A percentile compares a stretch with the other conserved stretches of the same genome.
These are phyloP conservation scores for Cochlearia excelsa DNA, from an alignment of 345 rosid species.

Conservation along the genomic window DNA sequence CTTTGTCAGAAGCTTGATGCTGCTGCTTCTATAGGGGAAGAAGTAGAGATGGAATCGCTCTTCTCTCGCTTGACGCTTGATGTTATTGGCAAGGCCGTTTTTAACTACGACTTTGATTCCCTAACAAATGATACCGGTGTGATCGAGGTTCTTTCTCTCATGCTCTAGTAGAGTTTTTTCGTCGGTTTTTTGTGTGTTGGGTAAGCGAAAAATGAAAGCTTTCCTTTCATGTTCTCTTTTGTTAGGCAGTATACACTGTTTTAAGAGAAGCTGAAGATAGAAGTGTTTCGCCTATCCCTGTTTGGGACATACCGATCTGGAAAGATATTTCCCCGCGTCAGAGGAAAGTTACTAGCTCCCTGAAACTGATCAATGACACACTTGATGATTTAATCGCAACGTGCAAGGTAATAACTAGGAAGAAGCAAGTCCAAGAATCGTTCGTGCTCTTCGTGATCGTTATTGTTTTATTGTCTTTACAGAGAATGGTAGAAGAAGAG, in stretches of 20 bases:
- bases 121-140: slow-evolving; percentile 89
- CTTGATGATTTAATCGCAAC: slow-evolving; percentile 71
- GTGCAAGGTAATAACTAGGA: slow-evolving; percentile 67
- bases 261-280: slow-evolving; percentile 95
- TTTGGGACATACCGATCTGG: slow-evolving; percentile 94
- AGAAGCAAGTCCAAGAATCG: neutral
- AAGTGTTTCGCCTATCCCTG: slow-evolving; percentile 87
- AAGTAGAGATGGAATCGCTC: slow-evolving; percentile 92
- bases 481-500: slow-evolving; percentile 96
- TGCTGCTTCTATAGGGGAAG: slow-evolving; percentile 78
- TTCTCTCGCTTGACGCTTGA: slow-evolving; percentile 94
- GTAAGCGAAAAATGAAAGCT: slow-evolving; percentile 3
- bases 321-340: slow-evolving; percentile 86
- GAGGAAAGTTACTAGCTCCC: slow-evolving; percentile 68
- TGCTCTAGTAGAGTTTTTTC: neutral
- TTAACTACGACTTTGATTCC: slow-evolving; percentile 92
- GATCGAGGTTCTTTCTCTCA: slow-evolving; percentile 58
- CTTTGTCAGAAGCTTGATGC: slow-evolving; percentile 76
- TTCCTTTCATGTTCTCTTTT: slow-evolving; percentile 10
- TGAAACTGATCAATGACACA: slow-evolving; percentile 71
- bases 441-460: slow-evolving; percentile 14
- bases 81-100: slow-evolving; percentile 90
- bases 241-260: slow-evolving; percentile 88
- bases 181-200: slow-evolving; percentile 4
- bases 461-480: slow-evolving; percentile 17